A percentile compares a stretch with the other conserved stretches of the same genome.
phyloP scores from a whole-genome alignment of 345 rosid species.

The Eucalyptus tenuipes region DNA sequence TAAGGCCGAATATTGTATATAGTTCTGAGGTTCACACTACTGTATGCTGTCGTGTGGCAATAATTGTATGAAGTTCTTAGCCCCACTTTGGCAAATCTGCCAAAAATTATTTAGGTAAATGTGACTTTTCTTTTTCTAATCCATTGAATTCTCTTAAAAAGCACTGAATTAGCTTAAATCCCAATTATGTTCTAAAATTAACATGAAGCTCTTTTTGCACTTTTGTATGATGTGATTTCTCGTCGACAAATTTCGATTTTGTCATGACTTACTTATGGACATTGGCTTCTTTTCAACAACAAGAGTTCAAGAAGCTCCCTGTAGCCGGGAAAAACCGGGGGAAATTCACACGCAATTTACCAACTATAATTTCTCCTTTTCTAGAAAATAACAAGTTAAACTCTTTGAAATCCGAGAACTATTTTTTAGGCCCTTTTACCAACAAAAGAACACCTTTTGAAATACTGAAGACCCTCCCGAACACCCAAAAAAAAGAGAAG shows the following conservation, averaged over 20 bases:
- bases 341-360: background rate
- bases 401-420: background rate
- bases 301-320: background rate
- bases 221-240: background rate
- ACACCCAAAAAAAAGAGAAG: accelerated
- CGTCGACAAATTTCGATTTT: too few species aligned
- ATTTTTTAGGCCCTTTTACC: background rate
- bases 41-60: background rate
- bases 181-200: accelerated
- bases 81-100: background rate
- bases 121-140: background rate
- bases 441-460: background rate
- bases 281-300: accelerated
- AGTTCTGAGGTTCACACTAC: background rate
- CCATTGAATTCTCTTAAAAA: background rate
- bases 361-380: background rate
- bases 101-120: background rate
- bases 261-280: accelerated
- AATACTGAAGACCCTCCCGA: background rate
- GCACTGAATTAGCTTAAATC: accelerated
- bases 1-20: background rate
- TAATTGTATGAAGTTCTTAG: background rate
- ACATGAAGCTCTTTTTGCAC: background rate
- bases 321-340: background rate
- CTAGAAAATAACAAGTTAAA: background rate